These are phyloP conservation scores for Suillus weaverae DNA, from an alignment of 768 basidiomycete species.

Conservation along the genomic window DNA sequence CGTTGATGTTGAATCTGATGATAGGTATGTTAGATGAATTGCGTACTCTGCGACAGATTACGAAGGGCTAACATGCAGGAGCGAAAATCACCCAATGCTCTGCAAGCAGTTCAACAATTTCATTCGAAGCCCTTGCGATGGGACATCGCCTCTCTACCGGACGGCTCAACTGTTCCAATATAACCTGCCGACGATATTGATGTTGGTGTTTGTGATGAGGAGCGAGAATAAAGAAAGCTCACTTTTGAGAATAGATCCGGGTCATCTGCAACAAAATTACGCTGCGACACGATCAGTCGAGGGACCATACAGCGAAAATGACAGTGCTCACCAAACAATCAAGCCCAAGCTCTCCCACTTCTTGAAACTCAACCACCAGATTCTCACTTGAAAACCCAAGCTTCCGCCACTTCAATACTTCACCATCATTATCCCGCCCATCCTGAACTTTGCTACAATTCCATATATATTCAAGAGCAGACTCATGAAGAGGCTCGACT, in stretches of 20 bases:
- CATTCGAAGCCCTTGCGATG: constrained; percentile 79
- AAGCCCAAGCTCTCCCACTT: constrained; percentile 78
- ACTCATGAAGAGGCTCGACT: constrained; percentile 54
- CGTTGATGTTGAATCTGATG: constrained; percentile 69
- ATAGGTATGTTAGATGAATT: constrained; percentile 11
- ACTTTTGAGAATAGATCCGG: constrained; percentile 78
- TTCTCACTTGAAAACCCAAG: constrained; percentile 80
- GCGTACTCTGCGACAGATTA: not conserved
- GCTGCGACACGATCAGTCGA: constrained; percentile 36
- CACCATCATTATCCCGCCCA: constrained; percentile 49
- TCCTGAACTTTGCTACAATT: constrained; percentile 53
- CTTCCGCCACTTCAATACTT: constrained; percentile 67
- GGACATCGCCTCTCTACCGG: constrained; percentile 77
- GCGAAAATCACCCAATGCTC: constrained; percentile 87
- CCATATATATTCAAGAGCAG: constrained; percentile 71
- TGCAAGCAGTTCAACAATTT: constrained; percentile 80
- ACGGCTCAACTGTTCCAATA: constrained; percentile 78
- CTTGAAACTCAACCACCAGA: constrained; percentile 71
- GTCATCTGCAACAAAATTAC: constrained; percentile 65
- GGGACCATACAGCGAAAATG: not conserved
- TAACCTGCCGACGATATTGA: constrained; percentile 46
- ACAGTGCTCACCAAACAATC: constrained; percentile 68
- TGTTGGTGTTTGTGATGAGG: not conserved
- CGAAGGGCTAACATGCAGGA: constrained; percentile 65
- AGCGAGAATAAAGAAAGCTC: not conserved